phyloP scores from a whole-genome alignment of 768 basidiomycete genomes.

The Russula ochroleuca region DNA sequence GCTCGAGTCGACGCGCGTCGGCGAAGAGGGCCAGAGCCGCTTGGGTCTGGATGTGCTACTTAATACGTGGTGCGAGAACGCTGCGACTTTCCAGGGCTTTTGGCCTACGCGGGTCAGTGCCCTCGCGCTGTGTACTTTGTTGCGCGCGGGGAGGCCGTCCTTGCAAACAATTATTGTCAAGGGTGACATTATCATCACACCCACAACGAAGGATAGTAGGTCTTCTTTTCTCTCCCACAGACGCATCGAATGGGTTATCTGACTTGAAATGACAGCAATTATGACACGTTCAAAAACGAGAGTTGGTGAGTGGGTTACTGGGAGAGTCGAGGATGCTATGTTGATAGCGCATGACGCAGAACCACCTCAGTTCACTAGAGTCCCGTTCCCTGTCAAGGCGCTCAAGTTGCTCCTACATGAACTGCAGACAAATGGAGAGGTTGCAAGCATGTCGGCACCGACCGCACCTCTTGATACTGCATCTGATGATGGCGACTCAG shows the following conservation, averaged over 20 bases:
- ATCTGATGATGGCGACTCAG: slow-evolving; percentile 82
- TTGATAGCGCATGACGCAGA: slow-evolving; percentile 43
- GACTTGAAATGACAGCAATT: slow-evolving; percentile 56
- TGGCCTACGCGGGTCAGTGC: slow-evolving; percentile 88
- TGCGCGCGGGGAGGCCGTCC: slow-evolving; percentile 58
- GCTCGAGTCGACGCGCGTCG: slow-evolving; percentile 60
- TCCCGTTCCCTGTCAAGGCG: slow-evolving; percentile 88
- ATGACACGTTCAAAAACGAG: slow-evolving; percentile 94
- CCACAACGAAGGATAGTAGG: slow-evolving; percentile 78
- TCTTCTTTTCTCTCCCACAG: slow-evolving; percentile 9
- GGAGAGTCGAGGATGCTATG: slow-evolving; percentile 3
- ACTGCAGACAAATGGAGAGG: slow-evolving; percentile 73
- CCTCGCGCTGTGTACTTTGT: slow-evolving; percentile 74
- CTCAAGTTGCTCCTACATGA: slow-evolving; percentile 87
- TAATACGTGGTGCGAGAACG: slow-evolving; percentile 91
- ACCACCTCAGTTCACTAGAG: slow-evolving; percentile 80
- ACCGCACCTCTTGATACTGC: slow-evolving; percentile 54
- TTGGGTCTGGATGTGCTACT: slow-evolving; percentile 84
- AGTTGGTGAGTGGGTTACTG: slow-evolving; percentile 52
- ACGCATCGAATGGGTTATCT: neutral
- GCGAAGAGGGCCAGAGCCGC: slow-evolving; percentile 42
- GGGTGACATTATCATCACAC: slow-evolving; percentile 85
- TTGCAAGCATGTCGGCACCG: slow-evolving; percentile 57
- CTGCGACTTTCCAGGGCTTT: slow-evolving; percentile 90
- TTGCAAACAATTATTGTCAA: slow-evolving; percentile 73